Evolutionary conservation across 805 yeast species (phyloP).

Genomic region (Starmerella floris): DNA sequence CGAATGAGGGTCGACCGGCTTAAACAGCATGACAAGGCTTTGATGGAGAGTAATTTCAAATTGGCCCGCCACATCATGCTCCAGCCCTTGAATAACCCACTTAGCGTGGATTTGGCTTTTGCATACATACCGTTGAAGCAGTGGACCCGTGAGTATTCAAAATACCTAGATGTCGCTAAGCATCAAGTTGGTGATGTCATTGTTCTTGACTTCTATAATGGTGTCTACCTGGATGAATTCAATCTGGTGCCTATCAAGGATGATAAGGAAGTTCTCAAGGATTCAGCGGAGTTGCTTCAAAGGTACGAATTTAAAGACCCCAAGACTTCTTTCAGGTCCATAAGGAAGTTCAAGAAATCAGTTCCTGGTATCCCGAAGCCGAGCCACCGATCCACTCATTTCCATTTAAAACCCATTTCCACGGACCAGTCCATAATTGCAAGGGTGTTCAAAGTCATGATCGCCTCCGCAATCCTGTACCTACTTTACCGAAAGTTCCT

Average conservation of each 20-base stretch:
- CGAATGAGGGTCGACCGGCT: constrained; percentile 15
- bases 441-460: neutral
- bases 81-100: constrained; percentile 15
- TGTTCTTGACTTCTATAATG: constrained; percentile 17
- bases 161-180: constrained; percentile 5
- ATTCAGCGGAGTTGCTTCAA: constrained; percentile 7
- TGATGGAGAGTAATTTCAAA: constrained; percentile 8
- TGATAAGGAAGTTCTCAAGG: constrained; percentile 9
- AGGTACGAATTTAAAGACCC: constrained; percentile 7
- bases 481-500: constrained; percentile 3
- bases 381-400: constrained; percentile 7
- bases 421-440: neutral
- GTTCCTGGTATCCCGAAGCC: constrained; percentile 5
- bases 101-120: constrained; percentile 16
- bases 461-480: neutral
- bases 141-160: constrained; percentile 11
- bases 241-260: constrained; percentile 9
- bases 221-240: constrained; percentile 15
- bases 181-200: constrained; percentile 16
- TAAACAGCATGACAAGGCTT: constrained; percentile 14
- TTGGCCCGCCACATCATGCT: constrained; percentile 15
- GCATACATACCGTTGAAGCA: constrained; percentile 12
- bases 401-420: constrained; percentile 3
- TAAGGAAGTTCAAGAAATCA: constrained; percentile 8
- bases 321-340: constrained; percentile 7